Conservation (phyloP, 306 rosid genomes). For the Dalbergia cochinchinensis region DNA sequence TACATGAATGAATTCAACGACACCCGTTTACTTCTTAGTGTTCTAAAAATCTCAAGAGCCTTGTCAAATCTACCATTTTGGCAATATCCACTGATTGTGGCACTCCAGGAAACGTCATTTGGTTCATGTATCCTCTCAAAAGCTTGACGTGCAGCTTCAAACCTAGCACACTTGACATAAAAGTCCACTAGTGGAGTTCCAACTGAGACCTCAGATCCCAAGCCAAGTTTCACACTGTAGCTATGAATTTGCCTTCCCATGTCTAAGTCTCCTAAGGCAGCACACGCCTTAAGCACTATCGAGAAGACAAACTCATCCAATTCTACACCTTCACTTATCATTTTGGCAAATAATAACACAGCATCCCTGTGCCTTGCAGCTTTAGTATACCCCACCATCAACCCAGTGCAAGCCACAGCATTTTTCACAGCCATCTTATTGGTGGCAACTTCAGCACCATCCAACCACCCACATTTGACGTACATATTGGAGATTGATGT, state of each 20-base stretch:
- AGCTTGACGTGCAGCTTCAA: constrained; percentile 57
- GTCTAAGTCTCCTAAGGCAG: constrained; percentile 55
- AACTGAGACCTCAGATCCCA: constrained; percentile 67
- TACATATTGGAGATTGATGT: constrained; percentile 63
- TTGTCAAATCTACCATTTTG: constrained; percentile 62
- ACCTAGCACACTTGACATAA: constrained; percentile 64
- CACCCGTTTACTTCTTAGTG: constrained; percentile 57
- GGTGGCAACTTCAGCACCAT: constrained; percentile 59
- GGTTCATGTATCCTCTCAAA: constrained; percentile 62
- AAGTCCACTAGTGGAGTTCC: constrained; percentile 76
- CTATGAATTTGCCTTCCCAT: constrained; percentile 64
- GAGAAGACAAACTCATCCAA: constrained; percentile 68
- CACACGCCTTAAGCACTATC: constrained; percentile 66
- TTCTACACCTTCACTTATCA: constrained; percentile 56
- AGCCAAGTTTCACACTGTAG: constrained; percentile 60
- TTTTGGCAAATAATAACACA: constrained; percentile 55
- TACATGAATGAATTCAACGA: constrained; percentile 58
- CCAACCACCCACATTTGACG: constrained; percentile 67
- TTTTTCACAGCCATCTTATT: constrained; percentile 56
- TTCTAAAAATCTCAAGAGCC: constrained; percentile 57
- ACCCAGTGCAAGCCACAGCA: constrained; percentile 67
- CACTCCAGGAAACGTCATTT: constrained; percentile 74
- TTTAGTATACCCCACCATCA: constrained; percentile 68
- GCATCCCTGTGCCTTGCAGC: constrained; percentile 53
- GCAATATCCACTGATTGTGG: constrained; percentile 63